Base-by-base conservation (phyloP, 2,329 filamentous ascomycete species). In the Polychaeton citri region DNA sequence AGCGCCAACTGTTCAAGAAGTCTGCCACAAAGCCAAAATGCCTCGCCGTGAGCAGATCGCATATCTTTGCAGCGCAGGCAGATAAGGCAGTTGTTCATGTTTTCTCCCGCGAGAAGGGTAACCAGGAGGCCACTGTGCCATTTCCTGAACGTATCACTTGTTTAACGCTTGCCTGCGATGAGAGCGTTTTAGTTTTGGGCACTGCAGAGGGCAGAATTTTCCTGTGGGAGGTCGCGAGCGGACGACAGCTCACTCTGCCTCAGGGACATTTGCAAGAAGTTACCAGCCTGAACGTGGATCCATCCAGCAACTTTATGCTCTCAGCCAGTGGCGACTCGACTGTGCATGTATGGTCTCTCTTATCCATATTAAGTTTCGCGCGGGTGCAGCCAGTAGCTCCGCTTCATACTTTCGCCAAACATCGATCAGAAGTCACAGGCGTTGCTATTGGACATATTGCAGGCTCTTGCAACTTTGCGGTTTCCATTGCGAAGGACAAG, bases 11-110 rank as follows among this genome's bases (percentile, higher is more conserved):
- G 33, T 87, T 90, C 70, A 96, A 95, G 69, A 96, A 94, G 64
- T 93, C 83, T 65, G 81, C 83, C 12, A 76, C 79, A n/a, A 71
- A 79, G 18, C 66, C 71, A 39, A 83, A 88, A 58, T 80, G 83
- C 48, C 65, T 98, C 37, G 87, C 85, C 19, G 71, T 87, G 48
- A 92, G 72, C 59, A 68, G 74, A 31, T 79, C 79, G 15, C 90
- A 98, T 56, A 70, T 96, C 32, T 98, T 94, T 56, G 81, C 87
- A 3, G 88, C 85, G 3, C 90, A 98, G 58, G 72, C 81, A 34
- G 86, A 87, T 45, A 96, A 94, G 60, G 84, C 86, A 0, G 82
- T 93, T 30, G 72, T 98, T 2, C 84, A 96, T 61, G 85, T 98
- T 37, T 98, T 96, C 61, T 87, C 74, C 39, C 73, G 86, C 37